phyloP scores from a whole-genome alignment of 2,329 filamentous ascomycete genomes.

The Fusarium sp. region DNA sequence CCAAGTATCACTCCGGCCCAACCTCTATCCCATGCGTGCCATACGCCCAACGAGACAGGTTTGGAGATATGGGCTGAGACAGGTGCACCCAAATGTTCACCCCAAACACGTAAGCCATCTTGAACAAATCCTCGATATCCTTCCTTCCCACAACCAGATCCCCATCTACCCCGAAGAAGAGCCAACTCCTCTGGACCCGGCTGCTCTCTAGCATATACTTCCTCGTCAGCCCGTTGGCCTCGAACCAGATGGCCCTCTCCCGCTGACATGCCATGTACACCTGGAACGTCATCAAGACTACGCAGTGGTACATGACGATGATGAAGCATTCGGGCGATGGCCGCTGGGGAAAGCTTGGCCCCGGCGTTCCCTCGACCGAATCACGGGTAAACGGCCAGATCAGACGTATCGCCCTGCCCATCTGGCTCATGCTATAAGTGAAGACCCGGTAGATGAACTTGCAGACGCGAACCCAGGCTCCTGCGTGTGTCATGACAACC shows the following conservation, averaged over 20 bases:
- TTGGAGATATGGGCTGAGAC: background rate
- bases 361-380: background rate
- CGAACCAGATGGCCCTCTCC: slow-evolving; percentile 45
- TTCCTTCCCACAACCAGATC: background rate
- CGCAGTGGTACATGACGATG: slow-evolving; percentile 6
- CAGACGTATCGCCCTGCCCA: background rate
- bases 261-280: slow-evolving; percentile 25
- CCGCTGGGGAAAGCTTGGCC: background rate
- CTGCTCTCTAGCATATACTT: slow-evolving; percentile 39
- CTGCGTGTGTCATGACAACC: background rate
- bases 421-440: background rate
- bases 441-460: background rate
- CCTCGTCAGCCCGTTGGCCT: slow-evolving; percentile 46
- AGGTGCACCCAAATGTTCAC: background rate
- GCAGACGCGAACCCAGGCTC: background rate
- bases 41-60: background rate
- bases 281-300: slow-evolving; percentile 26
- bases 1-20: background rate
- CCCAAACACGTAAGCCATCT: background rate
- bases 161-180: slow-evolving; percentile 13
- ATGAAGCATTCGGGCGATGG: background rate
- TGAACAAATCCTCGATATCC: background rate
- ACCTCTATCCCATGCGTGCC: background rate
- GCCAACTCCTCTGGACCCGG: slow-evolving; percentile 7
- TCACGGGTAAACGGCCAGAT: background rate